Percentiles rank a stretch among this genome's conserved stretches.
These are phyloP conservation scores for Fremontodendron californicum DNA, from an alignment of 345 rosid species.

Conservation along the genomic window DNA sequence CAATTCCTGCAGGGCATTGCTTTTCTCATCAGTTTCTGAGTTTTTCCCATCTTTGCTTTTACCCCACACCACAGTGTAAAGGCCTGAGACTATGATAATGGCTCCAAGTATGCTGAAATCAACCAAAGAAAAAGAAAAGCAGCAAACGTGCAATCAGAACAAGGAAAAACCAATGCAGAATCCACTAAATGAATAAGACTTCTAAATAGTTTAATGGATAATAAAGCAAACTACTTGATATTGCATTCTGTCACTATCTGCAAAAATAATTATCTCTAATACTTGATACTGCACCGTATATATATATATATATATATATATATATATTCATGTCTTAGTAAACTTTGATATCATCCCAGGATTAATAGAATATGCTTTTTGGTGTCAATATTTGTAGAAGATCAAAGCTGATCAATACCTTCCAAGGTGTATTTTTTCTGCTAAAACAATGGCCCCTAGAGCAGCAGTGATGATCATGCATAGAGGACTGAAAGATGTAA, in stretches of 20 bases:
- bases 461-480: conserved; percentile 83
- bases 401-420: conserved; percentile 50
- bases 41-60: conserved; percentile 57
- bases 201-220: neutral
- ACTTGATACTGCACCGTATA: neutral
- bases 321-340: neutral
- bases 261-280: neutral
- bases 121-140: neutral
- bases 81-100: conserved; percentile 64
- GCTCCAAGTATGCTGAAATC: conserved; percentile 72
- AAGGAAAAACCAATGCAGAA: neutral
- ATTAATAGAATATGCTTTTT: neutral
- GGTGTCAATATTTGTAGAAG: too few species aligned
- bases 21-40: conserved; percentile 27
- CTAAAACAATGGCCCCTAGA: conserved; percentile 60
- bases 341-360: neutral
- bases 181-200: neutral
- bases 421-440: conserved; percentile 76
- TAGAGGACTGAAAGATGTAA: conserved; percentile 80
- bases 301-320: too few species aligned
- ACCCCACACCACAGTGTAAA: conserved; percentile 88
- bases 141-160: neutral
- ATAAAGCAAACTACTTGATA: neutral
- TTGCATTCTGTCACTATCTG: neutral
- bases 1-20: conserved; percentile 36